These are phyloP conservation scores for Metschnikowia baotianmanensis DNA, from an alignment of 805 yeast genomes.

Conservation along the genomic window DNA sequence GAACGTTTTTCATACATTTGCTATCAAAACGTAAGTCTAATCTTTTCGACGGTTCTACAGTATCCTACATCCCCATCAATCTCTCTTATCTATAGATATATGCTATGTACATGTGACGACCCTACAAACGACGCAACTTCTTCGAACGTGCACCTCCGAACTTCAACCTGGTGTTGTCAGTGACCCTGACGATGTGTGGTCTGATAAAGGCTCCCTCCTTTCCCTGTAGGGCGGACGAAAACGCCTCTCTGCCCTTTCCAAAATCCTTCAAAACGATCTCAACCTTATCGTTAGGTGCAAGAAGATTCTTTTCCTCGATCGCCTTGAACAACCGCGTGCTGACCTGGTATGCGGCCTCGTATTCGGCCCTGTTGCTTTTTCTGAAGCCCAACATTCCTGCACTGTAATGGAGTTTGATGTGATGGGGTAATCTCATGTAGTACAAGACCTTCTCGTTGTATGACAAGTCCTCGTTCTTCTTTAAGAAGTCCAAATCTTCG, in stretches of 20 bases:
- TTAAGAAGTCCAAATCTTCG: conserved; percentile 58
- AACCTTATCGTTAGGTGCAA: conserved; percentile 53
- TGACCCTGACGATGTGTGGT: conserved; percentile 62
- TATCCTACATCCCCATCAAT: not conserved
- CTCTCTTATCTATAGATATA: conserved; percentile 4
- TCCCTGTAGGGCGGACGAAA: conserved; percentile 78
- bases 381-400: conserved; percentile 90
- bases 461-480: conserved; percentile 52
- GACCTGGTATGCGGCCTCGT: conserved; percentile 90
- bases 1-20: too few relatives aligned
- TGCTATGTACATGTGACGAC: conserved; percentile 16
- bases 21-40: too few relatives aligned
- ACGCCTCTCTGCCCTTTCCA: conserved; percentile 89
- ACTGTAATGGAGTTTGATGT: conserved; percentile 61
- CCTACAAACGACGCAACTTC: conserved; percentile 68
- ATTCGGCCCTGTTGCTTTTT: conserved; percentile 86
- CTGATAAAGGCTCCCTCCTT: conserved; percentile 78
- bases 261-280: conserved; percentile 79
- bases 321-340: conserved; percentile 67
- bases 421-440: conserved; percentile 77
- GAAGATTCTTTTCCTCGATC: conserved; percentile 60
- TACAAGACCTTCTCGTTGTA: conserved; percentile 73
- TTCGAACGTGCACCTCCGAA: conserved; percentile 93
- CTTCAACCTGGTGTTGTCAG: conserved; percentile 78
- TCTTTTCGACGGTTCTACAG: too few relatives aligned